Evolutionary conservation across 31 red algal genomes (phyloP).

Genomic region (Odonthalia washingtoniensis): DNA sequence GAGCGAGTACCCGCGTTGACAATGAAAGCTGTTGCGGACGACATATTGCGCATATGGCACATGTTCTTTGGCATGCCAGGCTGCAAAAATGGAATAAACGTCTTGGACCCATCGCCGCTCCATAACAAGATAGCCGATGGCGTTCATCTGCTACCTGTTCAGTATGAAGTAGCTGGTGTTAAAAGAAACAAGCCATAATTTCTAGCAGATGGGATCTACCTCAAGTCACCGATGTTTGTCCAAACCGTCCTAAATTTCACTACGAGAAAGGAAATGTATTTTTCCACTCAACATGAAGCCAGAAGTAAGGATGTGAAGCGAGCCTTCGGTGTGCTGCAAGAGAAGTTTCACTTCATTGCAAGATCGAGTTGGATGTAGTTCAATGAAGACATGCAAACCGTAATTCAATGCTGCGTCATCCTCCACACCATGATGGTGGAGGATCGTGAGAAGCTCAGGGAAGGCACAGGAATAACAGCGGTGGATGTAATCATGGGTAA

Average conservation of each 20-base stretch:
- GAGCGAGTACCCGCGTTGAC: slow-evolving; percentile 11
- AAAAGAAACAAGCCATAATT: slow-evolving; percentile 11
- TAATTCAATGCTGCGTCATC: too few species aligned
- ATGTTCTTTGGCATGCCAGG: slow-evolving; percentile 24
- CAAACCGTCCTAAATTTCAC: slow-evolving; percentile 18
- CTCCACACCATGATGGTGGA: too few species aligned
- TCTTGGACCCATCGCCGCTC: slow-evolving; percentile 24
- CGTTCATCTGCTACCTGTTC: not conserved
- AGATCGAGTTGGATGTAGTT: too few species aligned
- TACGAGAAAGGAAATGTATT: slow-evolving; percentile 13
- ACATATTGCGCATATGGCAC: slow-evolving; percentile 53
- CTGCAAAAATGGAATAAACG: slow-evolving; percentile 39
- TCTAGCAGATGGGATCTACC: slow-evolving; percentile 48
- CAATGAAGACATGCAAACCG: too few species aligned
- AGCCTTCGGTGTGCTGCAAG: too few species aligned
- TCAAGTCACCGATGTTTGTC: slow-evolving; percentile 34
- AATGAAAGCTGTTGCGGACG: slow-evolving; percentile 40
- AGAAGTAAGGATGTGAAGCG: too few species aligned
- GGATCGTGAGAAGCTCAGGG: too few species aligned
- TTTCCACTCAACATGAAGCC: slow-evolving; percentile 2
- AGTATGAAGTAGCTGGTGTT: slow-evolving; percentile 1
- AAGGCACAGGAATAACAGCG: too few species aligned
- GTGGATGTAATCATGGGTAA: too few species aligned
- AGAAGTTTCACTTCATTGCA: too few species aligned
- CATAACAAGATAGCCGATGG: slow-evolving; percentile 26